These are phyloP conservation scores for Rhizopus delemar DNA, from an alignment of 371 early-diverging fungal species.

Conservation along the genomic window DNA sequence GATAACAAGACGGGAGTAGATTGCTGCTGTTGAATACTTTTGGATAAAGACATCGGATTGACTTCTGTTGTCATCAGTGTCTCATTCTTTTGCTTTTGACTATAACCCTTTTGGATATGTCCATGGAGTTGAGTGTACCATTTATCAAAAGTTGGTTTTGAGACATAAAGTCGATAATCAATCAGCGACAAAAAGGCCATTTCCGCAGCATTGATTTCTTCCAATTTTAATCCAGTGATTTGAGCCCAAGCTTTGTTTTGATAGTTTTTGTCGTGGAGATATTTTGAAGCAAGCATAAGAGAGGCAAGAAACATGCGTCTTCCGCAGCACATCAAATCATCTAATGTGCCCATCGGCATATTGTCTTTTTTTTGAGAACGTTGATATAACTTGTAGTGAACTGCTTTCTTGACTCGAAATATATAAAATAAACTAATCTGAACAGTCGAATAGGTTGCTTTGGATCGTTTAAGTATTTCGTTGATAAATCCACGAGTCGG, in stretches of 20 bases:
- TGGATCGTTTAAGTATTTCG: slow-evolving; percentile 73
- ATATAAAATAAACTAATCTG: slow-evolving; percentile 71
- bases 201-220: slow-evolving; percentile 78
- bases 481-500: slow-evolving; percentile 60
- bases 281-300: slow-evolving; percentile 72
- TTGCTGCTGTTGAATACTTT: too few species aligned
- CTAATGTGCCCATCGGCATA: slow-evolving; percentile 8
- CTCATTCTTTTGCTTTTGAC: background rate
- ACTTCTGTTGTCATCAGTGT: background rate
- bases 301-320: slow-evolving; percentile 75
- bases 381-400: slow-evolving; percentile 36
- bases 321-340: slow-evolving; percentile 63
- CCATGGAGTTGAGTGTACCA: slow-evolving; percentile 68
- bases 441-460: slow-evolving; percentile 75
- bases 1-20: too few species aligned
- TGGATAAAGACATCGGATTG: background rate
- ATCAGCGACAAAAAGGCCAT: slow-evolving; percentile 68
- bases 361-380: slow-evolving; percentile 7
- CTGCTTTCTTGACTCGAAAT: slow-evolving; percentile 48
- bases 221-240: slow-evolving; percentile 68
- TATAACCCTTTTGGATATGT: slow-evolving; percentile 21
- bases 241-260: slow-evolving; percentile 76
- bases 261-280: slow-evolving; percentile 72
- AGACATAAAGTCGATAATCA: slow-evolving; percentile 71
- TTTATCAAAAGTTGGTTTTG: slow-evolving; percentile 62